phyloP scores from a whole-genome alignment of 2,329 filamentous ascomycete species.

The Pyrenophora seminiperda region DNA sequence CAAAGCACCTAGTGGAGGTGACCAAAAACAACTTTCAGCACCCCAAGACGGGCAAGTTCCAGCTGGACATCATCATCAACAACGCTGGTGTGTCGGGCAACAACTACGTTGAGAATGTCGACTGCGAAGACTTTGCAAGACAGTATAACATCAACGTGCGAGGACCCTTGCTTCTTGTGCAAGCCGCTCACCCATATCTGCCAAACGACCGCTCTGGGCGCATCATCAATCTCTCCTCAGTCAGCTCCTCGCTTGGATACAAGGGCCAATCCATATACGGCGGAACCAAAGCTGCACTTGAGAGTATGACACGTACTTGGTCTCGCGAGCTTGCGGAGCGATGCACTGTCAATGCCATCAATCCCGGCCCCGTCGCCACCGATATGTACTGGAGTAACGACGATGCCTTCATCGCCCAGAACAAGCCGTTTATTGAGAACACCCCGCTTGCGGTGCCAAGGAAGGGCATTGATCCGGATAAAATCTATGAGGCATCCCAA shows the following conservation, averaged over 20 bases:
- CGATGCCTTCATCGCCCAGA: slow-evolving; percentile 62
- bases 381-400: slow-evolving; percentile 67
- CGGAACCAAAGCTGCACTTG: slow-evolving; percentile 69
- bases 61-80: slow-evolving; percentile 85
- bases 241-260: slow-evolving; percentile 64
- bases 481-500: slow-evolving; percentile 54
- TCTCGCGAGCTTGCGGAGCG: slow-evolving; percentile 65
- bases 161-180: slow-evolving; percentile 76
- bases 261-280: slow-evolving; percentile 66
- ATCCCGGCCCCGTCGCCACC: slow-evolving; percentile 66
- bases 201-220: slow-evolving; percentile 69
- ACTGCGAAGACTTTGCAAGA: slow-evolving; percentile 67
- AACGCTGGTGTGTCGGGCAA: slow-evolving; percentile 77
- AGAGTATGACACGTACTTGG: slow-evolving; percentile 73
- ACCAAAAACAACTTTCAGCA: slow-evolving; percentile 64
- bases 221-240: slow-evolving; percentile 66
- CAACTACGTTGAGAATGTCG: slow-evolving; percentile 66
- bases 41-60: slow-evolving; percentile 61
- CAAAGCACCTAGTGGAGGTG: slow-evolving; percentile 63
- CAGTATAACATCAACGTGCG: slow-evolving; percentile 83
- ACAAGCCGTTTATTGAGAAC: slow-evolving; percentile 65
- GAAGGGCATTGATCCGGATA: slow-evolving; percentile 64
- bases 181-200: slow-evolving; percentile 73
- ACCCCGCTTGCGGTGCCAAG: slow-evolving; percentile 69
- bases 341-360: slow-evolving; percentile 68